Percentiles rank a stretch among this genome's conserved stretches.
Evolutionary conservation across 345 rosid genomes (phyloP).

Genomic region (Syzygium aqueum): DNA sequence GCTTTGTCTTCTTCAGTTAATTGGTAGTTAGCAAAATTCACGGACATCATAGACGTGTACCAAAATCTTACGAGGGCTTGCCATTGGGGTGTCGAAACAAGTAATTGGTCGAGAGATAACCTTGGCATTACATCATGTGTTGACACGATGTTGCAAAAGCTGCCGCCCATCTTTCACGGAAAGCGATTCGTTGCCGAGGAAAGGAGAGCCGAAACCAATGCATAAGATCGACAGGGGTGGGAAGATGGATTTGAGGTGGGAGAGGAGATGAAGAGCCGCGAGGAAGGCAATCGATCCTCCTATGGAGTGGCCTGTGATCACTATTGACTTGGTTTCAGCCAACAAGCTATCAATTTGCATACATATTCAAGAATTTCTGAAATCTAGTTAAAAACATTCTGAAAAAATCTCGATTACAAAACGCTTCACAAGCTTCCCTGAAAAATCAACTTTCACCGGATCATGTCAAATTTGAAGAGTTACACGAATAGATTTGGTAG

Average conservation of each 20-base stretch:
- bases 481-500: not conserved
- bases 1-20: constrained; percentile 4
- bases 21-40: not conserved
- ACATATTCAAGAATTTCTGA: not conserved
- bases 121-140: constrained; percentile 54
- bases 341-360: constrained; percentile 27
- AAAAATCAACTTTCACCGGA: not conserved
- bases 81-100: constrained; percentile 7
- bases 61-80: constrained; percentile 18
- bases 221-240: constrained; percentile 37
- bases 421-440: not conserved
- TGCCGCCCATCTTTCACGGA: constrained; percentile 56
- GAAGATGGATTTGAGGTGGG: constrained; percentile 17
- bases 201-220: constrained; percentile 78
- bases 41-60: constrained; percentile 17
- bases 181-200: constrained; percentile 65
- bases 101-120: constrained; percentile 27
- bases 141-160: constrained; percentile 65
- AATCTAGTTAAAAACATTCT: not conserved
- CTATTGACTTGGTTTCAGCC: constrained; percentile 35
- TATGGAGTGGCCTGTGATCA: constrained; percentile 70
- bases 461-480: not conserved
- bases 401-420: not conserved
- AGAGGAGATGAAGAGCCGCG: constrained; percentile 67
- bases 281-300: constrained; percentile 70